Evolutionary conservation across 2,329 filamentous ascomycete genomes (phyloP), one percentile per base, ranked within the genome.

Genomic region (Falciphora oryzae): DNA sequence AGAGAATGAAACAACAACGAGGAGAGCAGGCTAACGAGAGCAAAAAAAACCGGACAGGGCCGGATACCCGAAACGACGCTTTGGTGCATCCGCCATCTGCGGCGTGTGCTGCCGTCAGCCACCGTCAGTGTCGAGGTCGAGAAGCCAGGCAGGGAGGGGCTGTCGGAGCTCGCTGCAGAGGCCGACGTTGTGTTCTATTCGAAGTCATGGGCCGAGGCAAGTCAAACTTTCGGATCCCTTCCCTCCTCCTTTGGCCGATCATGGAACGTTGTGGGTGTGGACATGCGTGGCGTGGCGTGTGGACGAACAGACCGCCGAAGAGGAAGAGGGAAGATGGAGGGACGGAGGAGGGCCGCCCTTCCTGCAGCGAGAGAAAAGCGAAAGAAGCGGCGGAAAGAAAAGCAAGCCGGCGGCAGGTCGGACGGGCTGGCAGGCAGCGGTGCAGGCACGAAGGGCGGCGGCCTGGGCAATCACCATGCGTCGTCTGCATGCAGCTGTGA

Each of bases 121-220:
- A 80, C 70, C 60, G 77, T 92, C 71, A 92, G 89, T 73, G 85
- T 92, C 64, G 90, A 92, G 74, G 77, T 89, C 57, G 89, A 92
- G 76, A 92, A 90, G 72, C 89, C 89, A 2, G 81, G 80, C 16
- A 82, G 89, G 14, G 73, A 75, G 32, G 87, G 86, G 2, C 78
- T 92, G 64, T 75, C 79, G 62, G 78, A 83, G 32, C 79, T 91
- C 61, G 87, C 87, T 31, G 78, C 78, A 53, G 79, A 83, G 69
- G 89, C 88, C 29, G 86, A 92, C 71, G 82, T 90, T 25, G 84
- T 92, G n/a, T 91, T 92, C 73, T 92, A 89, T 75, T 90, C 89
- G 16, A 84, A 82, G 70, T 81, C 80, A 62, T 92, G 89, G 89
- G 89, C 89, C 66, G 82, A 88, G 78, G 88, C 89, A 75, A 75